phyloP scores from a whole-genome alignment of 768 basidiomycete genomes.

The Boletus barrowsii region DNA sequence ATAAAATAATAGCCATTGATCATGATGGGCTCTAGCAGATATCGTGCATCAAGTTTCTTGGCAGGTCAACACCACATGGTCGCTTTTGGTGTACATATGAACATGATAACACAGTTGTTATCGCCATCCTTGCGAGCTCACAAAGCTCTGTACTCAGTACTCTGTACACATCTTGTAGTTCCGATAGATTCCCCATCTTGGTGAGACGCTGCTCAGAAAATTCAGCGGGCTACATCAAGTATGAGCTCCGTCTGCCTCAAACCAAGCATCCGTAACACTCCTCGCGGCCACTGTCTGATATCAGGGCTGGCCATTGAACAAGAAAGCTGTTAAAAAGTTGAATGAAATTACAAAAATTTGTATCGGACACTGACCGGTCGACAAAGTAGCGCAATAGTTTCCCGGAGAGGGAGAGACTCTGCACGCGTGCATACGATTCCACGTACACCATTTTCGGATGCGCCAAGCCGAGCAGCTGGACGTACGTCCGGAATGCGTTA shows the following conservation, averaged over 20 bases:
- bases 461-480: constrained; percentile 70
- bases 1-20: constrained; percentile 14
- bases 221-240: neutral
- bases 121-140: no score
- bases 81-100: neutral
- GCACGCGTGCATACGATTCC: constrained; percentile 91
- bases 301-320: constrained; percentile 81
- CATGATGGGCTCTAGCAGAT: neutral
- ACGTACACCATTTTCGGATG: constrained; percentile 80
- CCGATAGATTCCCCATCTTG: no score
- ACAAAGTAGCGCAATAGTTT: constrained; percentile 78
- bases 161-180: no score
- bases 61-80: neutral
- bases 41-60: neutral
- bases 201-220: neutral
- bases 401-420: constrained; percentile 77
- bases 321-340: constrained; percentile 57
- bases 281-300: constrained; percentile 39
- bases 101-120: no score
- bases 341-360: constrained; percentile 10
- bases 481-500: constrained; percentile 4
- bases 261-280: constrained; percentile 67
- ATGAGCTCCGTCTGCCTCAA: constrained; percentile 29
- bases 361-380: constrained; percentile 73
- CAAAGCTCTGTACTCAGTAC: neutral